Percentiles rank a stretch among this genome's conserved stretches.
These are phyloP conservation scores for Pythium monospermum DNA, from an alignment of 352 stramenopile genomes.

Conservation along the genomic window DNA sequence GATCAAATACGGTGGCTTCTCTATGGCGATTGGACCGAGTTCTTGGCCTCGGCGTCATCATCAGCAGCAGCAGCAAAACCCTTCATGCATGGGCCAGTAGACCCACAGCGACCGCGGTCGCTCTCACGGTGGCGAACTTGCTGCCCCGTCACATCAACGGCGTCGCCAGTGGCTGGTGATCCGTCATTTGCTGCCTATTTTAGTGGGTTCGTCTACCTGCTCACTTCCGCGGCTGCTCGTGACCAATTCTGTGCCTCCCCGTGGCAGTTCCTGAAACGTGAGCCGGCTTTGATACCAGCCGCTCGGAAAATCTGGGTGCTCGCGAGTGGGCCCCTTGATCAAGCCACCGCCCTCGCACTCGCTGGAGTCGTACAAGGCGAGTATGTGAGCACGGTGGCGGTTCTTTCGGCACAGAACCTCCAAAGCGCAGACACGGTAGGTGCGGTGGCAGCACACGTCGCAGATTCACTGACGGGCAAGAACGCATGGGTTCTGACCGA, in stretches of 20 bases:
- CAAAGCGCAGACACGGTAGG: slow-evolving; percentile 35
- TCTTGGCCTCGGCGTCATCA: slow-evolving; percentile 16
- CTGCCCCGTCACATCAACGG: slow-evolving; percentile 44
- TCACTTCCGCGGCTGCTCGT: slow-evolving; percentile 28
- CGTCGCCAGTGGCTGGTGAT: slow-evolving; percentile 24
- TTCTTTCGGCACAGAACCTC: slow-evolving; percentile 26
- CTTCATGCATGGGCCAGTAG: slow-evolving; percentile 17
- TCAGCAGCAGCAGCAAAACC: too few relatives aligned
- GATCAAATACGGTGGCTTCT: slow-evolving; percentile 64
- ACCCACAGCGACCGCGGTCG: slow-evolving; percentile 5
- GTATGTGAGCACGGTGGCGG: slow-evolving; percentile 23
- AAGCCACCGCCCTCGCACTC: background rate
- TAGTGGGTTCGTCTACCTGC: slow-evolving; percentile 48
- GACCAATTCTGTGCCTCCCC: slow-evolving; percentile 37
- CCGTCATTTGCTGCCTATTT: slow-evolving; percentile 39
- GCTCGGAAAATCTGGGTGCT: slow-evolving; percentile 40
- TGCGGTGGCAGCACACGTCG: slow-evolving; percentile 32
- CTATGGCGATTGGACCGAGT: slow-evolving; percentile 44
- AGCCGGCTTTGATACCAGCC: slow-evolving; percentile 19
- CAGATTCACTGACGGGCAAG: slow-evolving; percentile 14
- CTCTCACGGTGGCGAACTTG: slow-evolving; percentile 64
- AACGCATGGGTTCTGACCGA: slow-evolving; percentile 46
- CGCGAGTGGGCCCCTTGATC: slow-evolving; percentile 8
- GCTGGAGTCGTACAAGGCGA: slow-evolving; percentile 15
- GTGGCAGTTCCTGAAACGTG: slow-evolving; percentile 36